A percentile compares a stretch with the other conserved stretches of the same genome.
phyloP scores from a whole-genome alignment of 176 grass and related monocot genomes.

The Phyllostachys edulis region DNA sequence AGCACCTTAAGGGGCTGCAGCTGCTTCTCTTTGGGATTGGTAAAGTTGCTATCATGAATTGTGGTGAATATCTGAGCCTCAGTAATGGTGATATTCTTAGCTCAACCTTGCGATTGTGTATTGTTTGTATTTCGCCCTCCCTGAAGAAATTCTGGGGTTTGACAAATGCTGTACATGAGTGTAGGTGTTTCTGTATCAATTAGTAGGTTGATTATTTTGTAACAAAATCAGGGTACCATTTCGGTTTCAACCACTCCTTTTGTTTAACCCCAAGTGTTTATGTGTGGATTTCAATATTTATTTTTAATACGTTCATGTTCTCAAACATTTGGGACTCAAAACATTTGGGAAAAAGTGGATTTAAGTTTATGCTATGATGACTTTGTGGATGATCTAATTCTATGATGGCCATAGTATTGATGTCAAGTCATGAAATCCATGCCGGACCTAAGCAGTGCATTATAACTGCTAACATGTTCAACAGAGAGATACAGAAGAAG shows the following conservation, averaged over 20 bases:
- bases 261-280: constrained; percentile 34
- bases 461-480: not conserved
- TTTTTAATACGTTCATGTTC: not conserved
- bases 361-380: not conserved
- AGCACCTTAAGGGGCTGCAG: constrained; percentile 2
- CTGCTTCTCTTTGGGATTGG: not conserved
- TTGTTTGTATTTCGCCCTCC: constrained; percentile 19
- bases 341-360: not conserved
- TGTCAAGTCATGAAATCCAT: not conserved
- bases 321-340: not conserved
- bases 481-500: not conserved
- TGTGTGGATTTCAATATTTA: constrained; percentile 23
- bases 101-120: constrained; percentile 29
- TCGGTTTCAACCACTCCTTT: constrained; percentile 17
- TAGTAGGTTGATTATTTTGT: constrained; percentile 51
- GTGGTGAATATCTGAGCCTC: constrained; percentile 13
- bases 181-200: constrained; percentile 41
- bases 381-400: constrained; percentile 1
- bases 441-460: not conserved
- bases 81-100: constrained; percentile 29
- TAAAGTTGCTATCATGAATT: constrained; percentile 23
- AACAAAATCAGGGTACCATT: constrained; percentile 31
- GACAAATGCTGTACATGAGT: constrained; percentile 42
- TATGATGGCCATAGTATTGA: not conserved
- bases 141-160: constrained; percentile 22